Conservation (phyloP, 208 protist species). For the Trypanosomatidae sp. region DNA sequence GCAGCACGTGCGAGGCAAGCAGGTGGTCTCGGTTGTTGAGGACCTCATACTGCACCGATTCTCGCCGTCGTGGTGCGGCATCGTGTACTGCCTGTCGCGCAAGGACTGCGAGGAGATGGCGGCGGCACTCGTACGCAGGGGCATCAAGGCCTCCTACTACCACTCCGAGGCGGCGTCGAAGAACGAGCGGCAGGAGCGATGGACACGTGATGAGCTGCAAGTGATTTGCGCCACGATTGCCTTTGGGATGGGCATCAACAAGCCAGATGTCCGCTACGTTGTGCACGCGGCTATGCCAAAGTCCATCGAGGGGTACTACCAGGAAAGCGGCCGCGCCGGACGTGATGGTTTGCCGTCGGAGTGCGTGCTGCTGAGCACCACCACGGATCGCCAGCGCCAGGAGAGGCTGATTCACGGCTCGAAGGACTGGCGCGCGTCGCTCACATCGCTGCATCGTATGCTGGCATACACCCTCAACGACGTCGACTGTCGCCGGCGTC, state of each 20-base stretch:
- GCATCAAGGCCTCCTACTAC: constrained; percentile 75
- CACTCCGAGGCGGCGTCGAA: constrained; percentile 69
- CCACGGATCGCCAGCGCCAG: constrained; percentile 70
- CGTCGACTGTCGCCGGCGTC: constrained; percentile 81
- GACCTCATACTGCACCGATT: constrained; percentile 70
- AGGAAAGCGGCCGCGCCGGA: constrained; percentile 97
- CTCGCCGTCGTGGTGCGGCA: constrained; percentile 66
- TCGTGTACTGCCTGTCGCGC: constrained; percentile 86
- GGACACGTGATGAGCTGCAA: constrained; percentile 88
- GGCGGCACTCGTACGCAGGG: constrained; percentile 35
- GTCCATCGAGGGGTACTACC: constrained; percentile 97
- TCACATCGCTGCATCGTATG: constrained; percentile 78
- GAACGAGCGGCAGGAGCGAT: constrained; percentile 85
- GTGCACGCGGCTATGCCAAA: constrained; percentile 97
- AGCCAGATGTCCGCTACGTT: constrained; percentile 97
- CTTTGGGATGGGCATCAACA: constrained; percentile 99
- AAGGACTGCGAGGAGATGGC: constrained; percentile 88
- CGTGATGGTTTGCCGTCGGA: constrained; percentile 92
- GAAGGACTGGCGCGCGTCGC: constrained; percentile 72
- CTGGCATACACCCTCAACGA: constrained; percentile 82
- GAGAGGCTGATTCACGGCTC: constrained; percentile 80
- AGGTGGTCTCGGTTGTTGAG: constrained; percentile 45
- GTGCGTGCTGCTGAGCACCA: constrained; percentile 77
- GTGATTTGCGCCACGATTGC: constrained; percentile 98
- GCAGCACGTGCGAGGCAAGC: constrained; percentile 53